A percentile compares a stretch with the other conserved stretches of the same genome.
phyloP scores from a whole-genome alignment of 257 asterid genomes.

The Capsicum baccatum region DNA sequence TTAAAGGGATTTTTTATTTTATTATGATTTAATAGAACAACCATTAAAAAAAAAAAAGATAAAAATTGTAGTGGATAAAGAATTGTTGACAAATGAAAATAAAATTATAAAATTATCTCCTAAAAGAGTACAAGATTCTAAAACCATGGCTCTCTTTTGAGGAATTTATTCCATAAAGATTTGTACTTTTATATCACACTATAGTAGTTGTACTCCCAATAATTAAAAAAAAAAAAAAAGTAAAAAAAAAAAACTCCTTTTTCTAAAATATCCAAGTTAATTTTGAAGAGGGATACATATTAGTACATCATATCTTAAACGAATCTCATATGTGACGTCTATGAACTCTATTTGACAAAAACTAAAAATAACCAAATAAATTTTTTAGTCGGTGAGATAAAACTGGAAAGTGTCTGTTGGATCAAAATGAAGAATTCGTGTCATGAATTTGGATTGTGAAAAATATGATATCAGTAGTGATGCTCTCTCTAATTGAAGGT shows the following conservation, averaged over 20 bases:
- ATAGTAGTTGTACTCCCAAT: not conserved
- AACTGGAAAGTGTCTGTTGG: no score
- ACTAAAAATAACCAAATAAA: not conserved
- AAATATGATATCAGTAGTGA: no score
- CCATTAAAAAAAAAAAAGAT: no score
- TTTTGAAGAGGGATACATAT: not conserved
- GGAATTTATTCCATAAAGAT: conserved; percentile 20
- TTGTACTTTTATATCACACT: not conserved
- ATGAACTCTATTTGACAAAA: not conserved
- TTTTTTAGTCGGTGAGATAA: no score
- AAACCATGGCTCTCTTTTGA: not conserved
- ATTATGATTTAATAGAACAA: not conserved
- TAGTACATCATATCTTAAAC: not conserved
- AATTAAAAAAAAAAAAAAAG: not conserved
- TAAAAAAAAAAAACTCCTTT: not conserved
- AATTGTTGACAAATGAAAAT: not conserved
- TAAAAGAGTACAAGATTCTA: not conserved
- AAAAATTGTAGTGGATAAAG: not conserved
- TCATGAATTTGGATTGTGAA: no score
- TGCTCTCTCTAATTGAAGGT: no score
- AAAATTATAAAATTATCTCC: not conserved
- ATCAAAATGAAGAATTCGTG: no score
- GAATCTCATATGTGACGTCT: not conserved
- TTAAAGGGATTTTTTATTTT: not conserved
- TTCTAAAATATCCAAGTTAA: no score